These are phyloP conservation scores for Aurifilum marmelostoma DNA, from an alignment of 2,329 filamentous ascomycete species.

Conservation along the genomic window DNA sequence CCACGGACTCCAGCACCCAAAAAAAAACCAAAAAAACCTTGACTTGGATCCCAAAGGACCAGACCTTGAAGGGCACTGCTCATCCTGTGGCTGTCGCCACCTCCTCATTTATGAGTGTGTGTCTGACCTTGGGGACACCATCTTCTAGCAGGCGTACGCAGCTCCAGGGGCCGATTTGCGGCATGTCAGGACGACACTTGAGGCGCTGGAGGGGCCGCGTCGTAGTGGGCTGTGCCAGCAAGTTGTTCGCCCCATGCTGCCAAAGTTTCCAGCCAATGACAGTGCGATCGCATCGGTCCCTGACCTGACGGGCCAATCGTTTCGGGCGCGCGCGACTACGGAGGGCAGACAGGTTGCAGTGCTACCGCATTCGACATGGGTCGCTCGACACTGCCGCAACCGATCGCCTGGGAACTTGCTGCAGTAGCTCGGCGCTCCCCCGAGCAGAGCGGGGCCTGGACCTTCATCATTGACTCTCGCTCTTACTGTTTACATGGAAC, in stretches of 20 bases:
- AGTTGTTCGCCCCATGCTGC: not conserved
- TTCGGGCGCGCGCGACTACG: constrained; percentile 4
- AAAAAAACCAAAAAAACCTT: too few relatives aligned
- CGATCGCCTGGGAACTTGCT: constrained; percentile 2
- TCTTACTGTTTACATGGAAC: not conserved
- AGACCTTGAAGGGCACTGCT: not conserved
- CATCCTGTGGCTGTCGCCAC: not conserved
- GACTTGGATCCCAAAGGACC: not conserved
- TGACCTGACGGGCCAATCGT: not conserved
- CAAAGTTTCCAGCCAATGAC: not conserved
- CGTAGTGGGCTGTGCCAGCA: not conserved
- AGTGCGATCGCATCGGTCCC: not conserved
- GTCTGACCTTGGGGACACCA: not conserved
- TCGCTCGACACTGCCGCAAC: constrained; percentile 15
- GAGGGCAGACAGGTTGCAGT: constrained; percentile 1
- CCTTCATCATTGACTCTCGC: not conserved
- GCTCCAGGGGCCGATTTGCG: not conserved
- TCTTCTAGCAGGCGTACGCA: not conserved
- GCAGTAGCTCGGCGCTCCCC: not conserved
- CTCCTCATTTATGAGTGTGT: not conserved
- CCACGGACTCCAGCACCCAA: not conserved
- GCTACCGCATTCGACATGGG: constrained; percentile 13
- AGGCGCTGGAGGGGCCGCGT: not conserved
- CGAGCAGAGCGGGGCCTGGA: not conserved
- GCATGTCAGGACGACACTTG: not conserved